Evolutionary conservation across 176 grass and related monocot species (phyloP), one percentile per base, ranked within the genome.

Genomic region (Raddia guianensis): DNA sequence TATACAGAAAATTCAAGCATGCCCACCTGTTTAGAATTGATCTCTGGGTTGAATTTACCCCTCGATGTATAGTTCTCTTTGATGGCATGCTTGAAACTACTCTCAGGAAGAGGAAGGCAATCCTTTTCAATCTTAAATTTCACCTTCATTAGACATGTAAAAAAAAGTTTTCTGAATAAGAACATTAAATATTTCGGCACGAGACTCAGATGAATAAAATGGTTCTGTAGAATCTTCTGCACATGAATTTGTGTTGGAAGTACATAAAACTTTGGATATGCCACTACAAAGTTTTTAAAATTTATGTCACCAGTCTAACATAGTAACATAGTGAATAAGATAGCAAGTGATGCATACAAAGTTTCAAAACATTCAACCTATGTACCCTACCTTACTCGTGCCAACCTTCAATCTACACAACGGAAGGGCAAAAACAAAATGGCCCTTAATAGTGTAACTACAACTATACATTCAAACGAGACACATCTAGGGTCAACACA

Each of bases 71-170:
- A 94, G 55, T 94, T 94, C 72, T 94, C 92, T 72, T 76, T 80
- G 56, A 94, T 94, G 58, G 89, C 92, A 70, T 87, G 81, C 61
- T 89, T 94, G 73, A 94, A 85, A 66, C 78, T 82, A 80, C 44
- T 85, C 81, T 94, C 92, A 16, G 69, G 65, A 33, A 94, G 78
- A 66, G 92, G 92, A 76, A 85, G 81, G 58, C 92, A 94, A 80
- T 91, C 92, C 59, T 57, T 76, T 68, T 84, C 73, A 68, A 91
- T 89, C 59, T 76, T 89, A 82, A 93, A 93, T 80, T 90, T 93
- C 44, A 93, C 84, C 91, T 93, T 74, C 77, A 72, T 73, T 42
- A 62, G 10, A 15, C 33, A 78, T 14, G 53, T 54, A 78, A 82
- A 57, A 9, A 40, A 9, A 40, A 32, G 50, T n/a, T 73, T 82